Evolutionary conservation across 225 moss, liverwort and hornwort genomes (phyloP).

Genomic region (Bryum argenteum): DNA sequence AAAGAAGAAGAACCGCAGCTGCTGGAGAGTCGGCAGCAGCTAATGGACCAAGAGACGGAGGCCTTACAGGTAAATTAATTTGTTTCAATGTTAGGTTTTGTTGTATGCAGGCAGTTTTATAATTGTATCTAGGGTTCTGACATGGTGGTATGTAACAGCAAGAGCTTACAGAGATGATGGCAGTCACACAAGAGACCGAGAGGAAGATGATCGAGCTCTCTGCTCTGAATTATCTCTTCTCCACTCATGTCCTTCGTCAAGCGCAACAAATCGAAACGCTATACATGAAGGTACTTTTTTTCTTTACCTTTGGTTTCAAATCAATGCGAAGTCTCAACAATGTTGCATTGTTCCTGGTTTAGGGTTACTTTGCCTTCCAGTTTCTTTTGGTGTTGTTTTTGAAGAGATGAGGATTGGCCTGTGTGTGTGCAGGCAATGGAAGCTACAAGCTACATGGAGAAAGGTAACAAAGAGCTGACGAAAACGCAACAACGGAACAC

Average conservation of each 20-base stretch:
- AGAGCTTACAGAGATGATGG: slow-evolving; percentile 88
- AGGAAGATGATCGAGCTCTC: slow-evolving; percentile 93
- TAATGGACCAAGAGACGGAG: slow-evolving; percentile 82
- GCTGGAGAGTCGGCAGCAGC: slow-evolving; percentile 69
- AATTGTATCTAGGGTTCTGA: slow-evolving; percentile 19
- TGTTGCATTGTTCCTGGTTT: too few species aligned
- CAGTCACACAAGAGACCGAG: slow-evolving; percentile 89
- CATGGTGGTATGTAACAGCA: slow-evolving; percentile 54
- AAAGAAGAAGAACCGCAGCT: slow-evolving; percentile 56
- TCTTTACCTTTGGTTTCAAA: too few species aligned
- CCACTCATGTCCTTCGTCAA: slow-evolving; percentile 91
- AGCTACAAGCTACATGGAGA: slow-evolving; percentile 75
- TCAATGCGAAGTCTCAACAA: too few species aligned
- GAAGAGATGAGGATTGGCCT: background rate
- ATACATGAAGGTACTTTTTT: slow-evolving; percentile 68
- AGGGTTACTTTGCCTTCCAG: too few species aligned
- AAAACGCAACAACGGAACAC: slow-evolving; percentile 78
- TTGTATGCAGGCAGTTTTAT: slow-evolving; percentile 3
- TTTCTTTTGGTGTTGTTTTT: background rate
- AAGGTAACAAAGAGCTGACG: slow-evolving; percentile 85
- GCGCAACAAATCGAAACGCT: slow-evolving; percentile 94
- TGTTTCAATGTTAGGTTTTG: background rate
- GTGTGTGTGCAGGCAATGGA: slow-evolving; percentile 75
- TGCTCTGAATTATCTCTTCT: slow-evolving; percentile 86
- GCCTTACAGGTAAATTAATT: slow-evolving; percentile 69